phyloP scores from a whole-genome alignment of 140 eudicot species.

The Flaveria floridana region DNA sequence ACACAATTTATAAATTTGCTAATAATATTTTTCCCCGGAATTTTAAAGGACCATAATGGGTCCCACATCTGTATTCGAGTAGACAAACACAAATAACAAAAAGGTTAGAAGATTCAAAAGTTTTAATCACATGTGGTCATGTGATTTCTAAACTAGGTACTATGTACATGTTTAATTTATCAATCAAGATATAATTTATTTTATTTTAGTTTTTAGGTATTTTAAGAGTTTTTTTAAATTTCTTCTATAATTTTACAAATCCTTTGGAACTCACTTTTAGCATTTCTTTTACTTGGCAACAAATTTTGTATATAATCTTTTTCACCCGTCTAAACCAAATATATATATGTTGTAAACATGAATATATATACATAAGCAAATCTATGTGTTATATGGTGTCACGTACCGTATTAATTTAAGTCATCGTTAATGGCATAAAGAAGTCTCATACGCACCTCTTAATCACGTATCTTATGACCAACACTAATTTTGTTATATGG shows the following conservation, averaged over 20 bases:
- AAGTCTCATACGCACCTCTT: too few relatives aligned
- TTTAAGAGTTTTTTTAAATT: too few relatives aligned
- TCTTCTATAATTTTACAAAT: too few relatives aligned
- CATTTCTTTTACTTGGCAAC: too few relatives aligned
- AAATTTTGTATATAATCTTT: too few relatives aligned
- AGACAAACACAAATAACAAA: constrained; percentile 30
- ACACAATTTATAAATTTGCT: background rate
- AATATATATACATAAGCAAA: background rate
- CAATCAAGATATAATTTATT: too few relatives aligned
- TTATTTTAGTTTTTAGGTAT: too few relatives aligned
- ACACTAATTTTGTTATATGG: too few relatives aligned
- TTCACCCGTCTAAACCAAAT: too few relatives aligned
- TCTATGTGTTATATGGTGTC: background rate
- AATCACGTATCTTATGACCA: too few relatives aligned
- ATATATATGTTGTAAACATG: too few relatives aligned
- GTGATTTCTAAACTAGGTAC: constrained; percentile 27
- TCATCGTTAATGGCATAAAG: background rate
- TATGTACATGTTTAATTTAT: background rate
- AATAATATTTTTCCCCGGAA: background rate
- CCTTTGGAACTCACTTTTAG: too few relatives aligned
- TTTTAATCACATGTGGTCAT: constrained; percentile 26
- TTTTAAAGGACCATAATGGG: background rate
- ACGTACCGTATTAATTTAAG: background rate
- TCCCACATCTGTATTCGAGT: constrained; percentile 21
- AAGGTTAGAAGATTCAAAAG: constrained; percentile 17